Conservation (phyloP, 371 early-diverging fungal genomes). For the Mortierella sp. region DNA sequence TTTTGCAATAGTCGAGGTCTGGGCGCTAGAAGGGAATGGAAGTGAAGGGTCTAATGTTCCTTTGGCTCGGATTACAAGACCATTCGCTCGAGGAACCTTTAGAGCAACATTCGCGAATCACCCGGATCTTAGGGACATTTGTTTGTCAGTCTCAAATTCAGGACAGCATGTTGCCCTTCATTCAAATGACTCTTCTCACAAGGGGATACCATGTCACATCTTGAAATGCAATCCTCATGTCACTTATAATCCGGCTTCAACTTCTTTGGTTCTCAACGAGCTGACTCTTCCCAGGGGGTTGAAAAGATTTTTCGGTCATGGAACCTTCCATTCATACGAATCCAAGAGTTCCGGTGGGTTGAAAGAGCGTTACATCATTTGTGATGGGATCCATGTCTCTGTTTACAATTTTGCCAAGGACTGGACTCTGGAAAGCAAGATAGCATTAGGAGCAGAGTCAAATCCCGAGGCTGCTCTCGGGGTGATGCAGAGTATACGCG, state of each 20-base stretch:
- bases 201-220: not conserved
- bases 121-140: not conserved
- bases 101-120: not conserved
- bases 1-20: not conserved
- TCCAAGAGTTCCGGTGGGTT: not conserved
- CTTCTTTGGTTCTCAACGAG: not conserved
- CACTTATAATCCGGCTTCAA: not conserved
- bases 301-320: constrained; percentile 1
- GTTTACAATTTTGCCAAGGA: not conserved
- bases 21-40: not conserved
- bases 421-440: not conserved
- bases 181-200: not conserved
- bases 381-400: not conserved
- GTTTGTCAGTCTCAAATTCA: not conserved
- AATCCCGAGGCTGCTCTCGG: constrained; percentile 5
- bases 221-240: not conserved
- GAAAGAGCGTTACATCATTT: constrained; percentile 9
- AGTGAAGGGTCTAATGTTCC: not conserved
- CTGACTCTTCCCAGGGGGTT: not conserved
- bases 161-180: not conserved
- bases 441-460: not conserved
- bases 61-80: too few relatives aligned
- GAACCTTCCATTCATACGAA: not conserved
- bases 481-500: not conserved
- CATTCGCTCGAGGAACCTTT: not conserved